phyloP scores from a whole-genome alignment of 140 eudicot species.

The Bidens hawaiensis region DNA sequence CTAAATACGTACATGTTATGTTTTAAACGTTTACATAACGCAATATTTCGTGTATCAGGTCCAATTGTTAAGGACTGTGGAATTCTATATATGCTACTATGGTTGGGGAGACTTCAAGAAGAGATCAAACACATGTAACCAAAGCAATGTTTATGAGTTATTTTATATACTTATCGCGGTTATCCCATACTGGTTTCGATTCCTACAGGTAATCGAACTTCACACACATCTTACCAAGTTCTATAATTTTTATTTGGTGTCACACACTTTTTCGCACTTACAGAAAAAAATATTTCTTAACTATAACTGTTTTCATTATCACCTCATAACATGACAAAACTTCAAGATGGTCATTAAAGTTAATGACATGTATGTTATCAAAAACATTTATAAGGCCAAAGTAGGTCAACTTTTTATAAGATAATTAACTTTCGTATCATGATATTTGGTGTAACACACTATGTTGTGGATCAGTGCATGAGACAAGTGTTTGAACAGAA shows the following conservation, averaged over 20 bases:
- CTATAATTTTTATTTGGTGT: not conserved
- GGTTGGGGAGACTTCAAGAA: slow-evolving; percentile 54
- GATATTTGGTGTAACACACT: no score
- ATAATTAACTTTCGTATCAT: no score
- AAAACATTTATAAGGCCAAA: not conserved
- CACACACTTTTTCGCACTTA: no score
- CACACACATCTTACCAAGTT: slow-evolving; percentile 1
- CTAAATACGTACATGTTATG: not conserved
- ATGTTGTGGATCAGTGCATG: slow-evolving; percentile 42
- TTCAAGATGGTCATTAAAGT: not conserved
- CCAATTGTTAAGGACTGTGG: slow-evolving; percentile 53
- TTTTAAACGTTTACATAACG: no score
- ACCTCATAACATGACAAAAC: no score
- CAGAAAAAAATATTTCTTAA: no score
- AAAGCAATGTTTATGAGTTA: slow-evolving; percentile 25
- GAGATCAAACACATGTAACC: slow-evolving; percentile 40
- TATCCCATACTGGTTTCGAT: slow-evolving; percentile 60
- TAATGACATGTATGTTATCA: not conserved
- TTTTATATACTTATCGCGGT: slow-evolving; percentile 43
- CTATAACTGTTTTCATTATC: no score
- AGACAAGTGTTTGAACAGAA: slow-evolving; percentile 45
- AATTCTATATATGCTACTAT: slow-evolving; percentile 62
- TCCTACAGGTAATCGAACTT: slow-evolving; percentile 48
- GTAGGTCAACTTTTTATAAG: not conserved
- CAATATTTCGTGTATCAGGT: slow-evolving; percentile 56